These are phyloP conservation scores for Talaromyces proteolyticus DNA, from an alignment of 495 filamentous ascomycete genomes.

Conservation along the genomic window DNA sequence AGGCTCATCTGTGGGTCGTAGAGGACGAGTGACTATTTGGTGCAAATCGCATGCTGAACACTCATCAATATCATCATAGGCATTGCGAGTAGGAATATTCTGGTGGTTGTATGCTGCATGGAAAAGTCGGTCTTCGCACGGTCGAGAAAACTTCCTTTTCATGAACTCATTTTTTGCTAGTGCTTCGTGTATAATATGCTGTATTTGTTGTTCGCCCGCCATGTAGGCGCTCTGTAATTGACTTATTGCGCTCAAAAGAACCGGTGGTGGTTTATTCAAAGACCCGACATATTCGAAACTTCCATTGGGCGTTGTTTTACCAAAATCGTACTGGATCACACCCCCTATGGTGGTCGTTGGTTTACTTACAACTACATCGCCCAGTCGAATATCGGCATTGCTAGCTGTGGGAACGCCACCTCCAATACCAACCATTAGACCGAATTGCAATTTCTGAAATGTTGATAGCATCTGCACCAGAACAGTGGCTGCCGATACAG, in stretches of 20 bases:
- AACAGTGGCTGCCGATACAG: neutral
- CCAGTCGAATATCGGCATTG: constrained; percentile 15
- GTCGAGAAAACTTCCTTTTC: constrained; percentile 12
- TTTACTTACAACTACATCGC: constrained; percentile 29
- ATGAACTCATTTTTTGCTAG: constrained; percentile 10
- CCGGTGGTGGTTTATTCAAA: constrained; percentile 12
- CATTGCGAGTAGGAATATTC: neutral
- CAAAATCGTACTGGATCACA: constrained; percentile 26
- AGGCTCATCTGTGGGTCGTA: constrained; percentile 3
- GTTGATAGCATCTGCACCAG: neutral
- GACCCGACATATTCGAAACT: constrained; percentile 13
- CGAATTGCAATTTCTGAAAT: neutral
- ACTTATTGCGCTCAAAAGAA: constrained; percentile 17
- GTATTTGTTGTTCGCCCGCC: constrained; percentile 6
- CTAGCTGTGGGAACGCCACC: neutral
- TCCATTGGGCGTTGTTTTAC: constrained; percentile 10
- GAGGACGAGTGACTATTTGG: constrained; percentile 2
- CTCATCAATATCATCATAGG: neutral
- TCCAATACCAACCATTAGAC: neutral
- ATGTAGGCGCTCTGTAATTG: constrained; percentile 11
- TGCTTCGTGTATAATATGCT: constrained; percentile 8
- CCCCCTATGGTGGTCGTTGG: constrained; percentile 11
- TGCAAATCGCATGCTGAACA: constrained; percentile 14
- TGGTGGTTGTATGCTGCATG: constrained; percentile 17
- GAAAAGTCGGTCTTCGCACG: constrained; percentile 22